Conservation (phyloP, 306 rosid species). For the Quercus dentata region DNA sequence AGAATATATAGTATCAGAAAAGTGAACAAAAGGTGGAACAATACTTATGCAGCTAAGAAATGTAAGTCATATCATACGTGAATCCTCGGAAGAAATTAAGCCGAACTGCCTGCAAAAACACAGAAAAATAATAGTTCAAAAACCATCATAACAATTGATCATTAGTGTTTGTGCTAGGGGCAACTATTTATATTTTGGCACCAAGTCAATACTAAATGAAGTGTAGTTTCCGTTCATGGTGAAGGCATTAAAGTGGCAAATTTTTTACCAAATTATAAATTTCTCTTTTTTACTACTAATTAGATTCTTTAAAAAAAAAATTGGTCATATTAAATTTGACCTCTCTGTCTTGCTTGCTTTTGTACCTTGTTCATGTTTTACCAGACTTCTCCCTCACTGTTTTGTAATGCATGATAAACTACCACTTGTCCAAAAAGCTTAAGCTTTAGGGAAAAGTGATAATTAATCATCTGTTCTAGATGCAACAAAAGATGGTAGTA, state of each 20-base stretch:
- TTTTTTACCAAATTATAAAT: no score
- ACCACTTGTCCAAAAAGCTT: no score
- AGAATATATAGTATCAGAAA: slow-evolving; percentile 16
- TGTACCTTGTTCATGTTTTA: no score
- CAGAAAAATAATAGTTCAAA: background rate
- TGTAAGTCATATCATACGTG: slow-evolving; percentile 41
- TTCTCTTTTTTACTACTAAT: no score
- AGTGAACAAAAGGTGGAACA: background rate
- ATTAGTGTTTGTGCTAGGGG: background rate
- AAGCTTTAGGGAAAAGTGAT: no score
- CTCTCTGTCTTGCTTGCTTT: no score
- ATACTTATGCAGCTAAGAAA: background rate
- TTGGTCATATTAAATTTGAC: no score
- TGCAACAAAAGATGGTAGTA: background rate
- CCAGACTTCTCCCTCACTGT: no score
- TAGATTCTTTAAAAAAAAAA: no score
- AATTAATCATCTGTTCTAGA: background rate
- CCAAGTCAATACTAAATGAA: background rate
- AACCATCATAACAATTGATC: no score
- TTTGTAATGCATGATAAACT: no score
- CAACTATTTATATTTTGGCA: background rate
- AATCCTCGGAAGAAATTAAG: slow-evolving; percentile 78
- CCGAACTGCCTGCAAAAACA: slow-evolving; percentile 68
- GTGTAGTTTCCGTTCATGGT: background rate
- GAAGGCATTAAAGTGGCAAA: no score